These are phyloP conservation scores for Tremella fuciformis DNA, from an alignment of 768 basidiomycete species.

Conservation along the genomic window DNA sequence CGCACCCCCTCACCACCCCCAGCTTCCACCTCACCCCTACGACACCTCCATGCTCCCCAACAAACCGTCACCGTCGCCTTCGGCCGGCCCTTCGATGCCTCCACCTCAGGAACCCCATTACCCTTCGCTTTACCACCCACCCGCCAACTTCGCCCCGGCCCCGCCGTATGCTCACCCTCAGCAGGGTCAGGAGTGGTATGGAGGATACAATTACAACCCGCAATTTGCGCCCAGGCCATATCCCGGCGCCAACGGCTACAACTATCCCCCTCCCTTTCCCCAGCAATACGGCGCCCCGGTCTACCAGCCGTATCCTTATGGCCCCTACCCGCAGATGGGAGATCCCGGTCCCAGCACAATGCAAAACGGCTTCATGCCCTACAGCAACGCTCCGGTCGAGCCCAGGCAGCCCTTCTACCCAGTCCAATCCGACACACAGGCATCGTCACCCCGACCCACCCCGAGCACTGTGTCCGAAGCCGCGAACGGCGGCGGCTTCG, in stretches of 20 bases:
- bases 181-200: background rate
- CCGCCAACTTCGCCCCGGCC: background rate
- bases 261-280: conserved; percentile 6
- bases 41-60: conserved; percentile 8
- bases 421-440: background rate
- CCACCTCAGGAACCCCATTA: conserved; percentile 19
- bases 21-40: conserved; percentile 16
- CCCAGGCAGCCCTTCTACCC: conserved; percentile 1
- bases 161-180: background rate
- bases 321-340: conserved; percentile 33
- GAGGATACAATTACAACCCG: background rate
- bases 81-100: conserved; percentile 2
- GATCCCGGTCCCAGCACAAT: conserved; percentile 42
- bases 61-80: conserved; percentile 10
- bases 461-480: background rate
- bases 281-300: conserved; percentile 1
- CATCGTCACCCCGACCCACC: background rate
- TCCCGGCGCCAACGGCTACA: background rate
- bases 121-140: conserved; percentile 9
- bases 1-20: conserved; percentile 20
- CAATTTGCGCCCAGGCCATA: conserved; percentile 3
- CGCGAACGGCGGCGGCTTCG: background rate
- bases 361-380: conserved; percentile 31
- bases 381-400: background rate
- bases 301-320: conserved; percentile 9